Evolutionary conservation across 2,329 filamentous ascomycete species (phyloP), one percentile per base, ranked within the genome.

Genomic region (Sarocladiaceae sp.): DNA sequence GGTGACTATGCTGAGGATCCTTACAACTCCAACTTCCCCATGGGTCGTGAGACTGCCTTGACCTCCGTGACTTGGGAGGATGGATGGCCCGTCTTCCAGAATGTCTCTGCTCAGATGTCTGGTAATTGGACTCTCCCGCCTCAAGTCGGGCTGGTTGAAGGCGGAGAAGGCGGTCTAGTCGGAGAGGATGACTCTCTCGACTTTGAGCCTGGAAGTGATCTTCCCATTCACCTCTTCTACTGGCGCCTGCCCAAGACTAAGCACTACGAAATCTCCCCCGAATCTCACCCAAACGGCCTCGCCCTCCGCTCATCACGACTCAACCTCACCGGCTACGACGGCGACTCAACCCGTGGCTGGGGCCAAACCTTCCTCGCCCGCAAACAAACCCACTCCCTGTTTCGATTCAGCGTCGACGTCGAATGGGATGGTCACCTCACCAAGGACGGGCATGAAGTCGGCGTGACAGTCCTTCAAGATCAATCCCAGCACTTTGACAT

Each of bases 191-290:
- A 82, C 56, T 55, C 60, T 8, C 64, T 78, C 40, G 68, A 73
- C 22, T 83, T 83, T 59, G 56, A 64, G 7, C 67, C 71, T 0
- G 67, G 67, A 0, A 69, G 69, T 1, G 56, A 60, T 0, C 62
- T 84, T 0, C 80, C 80, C 3, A 67, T 68, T 0, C 77, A 84
- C 58, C 78, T 84, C 56, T 71, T 78, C 1, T 71, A 80, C 67
- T 82, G 80, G 70, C 71, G 82, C 3, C 77, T 73, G 12, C 80
- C 79, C 2, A 67, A 71, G 23, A 59, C 68, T 0, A 64, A 62
- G 48, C 71, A 67, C 54, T 84, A 74, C 66, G 66, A 61, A 1
- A 56, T 76, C 15, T 82, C 75, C 1, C 70, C 71, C 0, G 59
- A 56, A 0, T 71, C 63, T 0, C 71, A 75, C 50, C 64, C 67